Conservation (phyloP, 169 alveolate genomes). For the Cryptosporidium meleagridis region DNA sequence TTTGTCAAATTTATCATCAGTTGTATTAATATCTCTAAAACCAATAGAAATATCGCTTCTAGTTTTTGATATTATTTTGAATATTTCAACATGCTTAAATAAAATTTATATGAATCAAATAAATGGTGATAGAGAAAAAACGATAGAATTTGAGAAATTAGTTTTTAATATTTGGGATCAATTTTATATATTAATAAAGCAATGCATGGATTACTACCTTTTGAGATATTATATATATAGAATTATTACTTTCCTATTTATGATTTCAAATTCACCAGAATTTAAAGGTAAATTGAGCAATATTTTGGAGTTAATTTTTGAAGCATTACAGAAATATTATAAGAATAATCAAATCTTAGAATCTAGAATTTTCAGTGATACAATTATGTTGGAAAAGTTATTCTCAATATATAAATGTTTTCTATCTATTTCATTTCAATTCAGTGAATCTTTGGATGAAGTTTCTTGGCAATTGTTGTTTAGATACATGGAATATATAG, state of each 20-base stretch:
- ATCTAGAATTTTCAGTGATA: conserved; percentile 5
- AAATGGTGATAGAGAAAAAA: neutral
- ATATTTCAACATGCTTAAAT: conserved; percentile 32
- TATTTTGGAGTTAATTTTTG: conserved; percentile 16
- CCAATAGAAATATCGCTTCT: conserved; percentile 43
- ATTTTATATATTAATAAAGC: conserved; percentile 21
- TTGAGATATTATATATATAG: conserved; percentile 39
- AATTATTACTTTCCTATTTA: conserved; percentile 34
- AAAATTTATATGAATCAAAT: neutral
- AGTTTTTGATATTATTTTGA: conserved; percentile 29
- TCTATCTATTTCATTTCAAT: conserved; percentile 32
- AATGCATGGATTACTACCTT: conserved; percentile 39
- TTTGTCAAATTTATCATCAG: conserved; percentile 37
- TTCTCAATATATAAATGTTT: conserved; percentile 53
- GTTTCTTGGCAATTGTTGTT: conserved; percentile 36
- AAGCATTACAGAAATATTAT: conserved; percentile 26
- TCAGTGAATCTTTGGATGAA: conserved; percentile 40
- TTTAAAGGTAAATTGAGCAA: conserved; percentile 4
- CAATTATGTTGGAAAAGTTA: conserved; percentile 24
- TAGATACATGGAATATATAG: conserved; percentile 67
- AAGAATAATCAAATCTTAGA: conserved; percentile 20
- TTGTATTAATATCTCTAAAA: conserved; percentile 28
- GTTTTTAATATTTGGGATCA: conserved; percentile 25
- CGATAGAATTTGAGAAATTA: conserved; percentile 11
- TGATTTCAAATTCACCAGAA: conserved; percentile 6